A percentile compares a stretch with the other conserved stretches of the same genome.
Evolutionary conservation across 805 yeast species (phyloP).

Genomic region (Yarrowia deformans): DNA sequence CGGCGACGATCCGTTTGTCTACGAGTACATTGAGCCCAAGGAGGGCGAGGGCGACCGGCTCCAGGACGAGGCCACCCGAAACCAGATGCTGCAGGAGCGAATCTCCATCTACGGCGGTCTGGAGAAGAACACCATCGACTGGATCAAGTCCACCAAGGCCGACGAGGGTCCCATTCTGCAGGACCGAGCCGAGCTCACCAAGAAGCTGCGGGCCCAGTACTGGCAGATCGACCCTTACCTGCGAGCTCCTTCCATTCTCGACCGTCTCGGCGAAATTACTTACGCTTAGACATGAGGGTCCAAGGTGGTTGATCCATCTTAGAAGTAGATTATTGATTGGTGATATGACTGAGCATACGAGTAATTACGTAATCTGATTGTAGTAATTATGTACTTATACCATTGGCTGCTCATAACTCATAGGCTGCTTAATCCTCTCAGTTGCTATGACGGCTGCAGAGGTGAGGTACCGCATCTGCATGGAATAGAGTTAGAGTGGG

Average conservation of each 20-base stretch:
- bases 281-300: conserved; percentile 11
- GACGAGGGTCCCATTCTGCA: conserved; percentile 59
- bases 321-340: not conserved
- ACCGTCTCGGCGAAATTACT: conserved; percentile 73
- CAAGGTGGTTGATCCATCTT: not conserved
- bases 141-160: conserved; percentile 67
- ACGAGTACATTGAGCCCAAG: conserved; percentile 68
- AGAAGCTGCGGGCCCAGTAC: conserved; percentile 67
- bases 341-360: too few species aligned
- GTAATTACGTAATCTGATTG: not conserved
- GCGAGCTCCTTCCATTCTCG: conserved; percentile 79
- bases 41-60: conserved; percentile 61
- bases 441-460: conserved; percentile 12
- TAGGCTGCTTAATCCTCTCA: not conserved
- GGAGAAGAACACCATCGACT: conserved; percentile 69
- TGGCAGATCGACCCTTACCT: conserved; percentile 77
- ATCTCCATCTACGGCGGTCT: conserved; percentile 60
- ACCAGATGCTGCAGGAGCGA: conserved; percentile 60
- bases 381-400: not conserved
- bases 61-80: conserved; percentile 57
- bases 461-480: conserved; percentile 3
- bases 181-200: conserved; percentile 57
- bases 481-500: conserved; percentile 2
- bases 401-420: not conserved
- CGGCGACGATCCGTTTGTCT: conserved; percentile 68